A percentile compares a stretch with the other conserved stretches of the same genome.
These are phyloP conservation scores for Xylariaceae sp. DNA, from an alignment of 2,329 filamentous ascomycete species.

Conservation along the genomic window DNA sequence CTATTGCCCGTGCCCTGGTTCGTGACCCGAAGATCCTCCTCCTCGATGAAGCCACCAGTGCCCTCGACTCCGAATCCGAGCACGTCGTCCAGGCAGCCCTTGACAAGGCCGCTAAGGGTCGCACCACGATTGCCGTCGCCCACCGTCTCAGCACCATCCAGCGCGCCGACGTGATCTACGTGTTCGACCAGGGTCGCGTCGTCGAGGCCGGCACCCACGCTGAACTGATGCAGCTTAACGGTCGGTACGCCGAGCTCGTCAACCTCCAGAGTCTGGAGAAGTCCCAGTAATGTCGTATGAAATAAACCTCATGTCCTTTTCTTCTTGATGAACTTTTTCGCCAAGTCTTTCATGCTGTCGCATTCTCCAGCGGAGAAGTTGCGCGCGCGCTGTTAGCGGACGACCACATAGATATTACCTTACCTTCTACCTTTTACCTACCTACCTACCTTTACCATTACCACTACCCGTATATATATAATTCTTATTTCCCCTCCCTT, in stretches of 20 bases:
- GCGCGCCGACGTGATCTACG: slow-evolving; percentile 90
- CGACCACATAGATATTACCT: too few relatives aligned
- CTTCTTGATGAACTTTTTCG: background rate
- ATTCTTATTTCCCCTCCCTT: slow-evolving; percentile 2
- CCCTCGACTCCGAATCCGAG: slow-evolving; percentile 71
- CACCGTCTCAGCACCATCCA: slow-evolving; percentile 90
- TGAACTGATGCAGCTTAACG: slow-evolving; percentile 64
- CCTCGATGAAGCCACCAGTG: slow-evolving; percentile 75
- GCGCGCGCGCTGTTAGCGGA: too few relatives aligned
- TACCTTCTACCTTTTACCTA: background rate
- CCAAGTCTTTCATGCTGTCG: too few relatives aligned
- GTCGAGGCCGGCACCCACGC: slow-evolving; percentile 79
- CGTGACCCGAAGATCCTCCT: slow-evolving; percentile 85
- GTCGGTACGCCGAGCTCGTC: slow-evolving; percentile 72
- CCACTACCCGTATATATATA: background rate
- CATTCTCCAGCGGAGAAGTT: too few relatives aligned
- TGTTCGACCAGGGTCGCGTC: slow-evolving; percentile 86
- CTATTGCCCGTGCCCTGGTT: slow-evolving; percentile 84
- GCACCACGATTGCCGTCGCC: slow-evolving; percentile 90
- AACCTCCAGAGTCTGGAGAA: slow-evolving; percentile 73
- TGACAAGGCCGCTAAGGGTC: slow-evolving; percentile 74
- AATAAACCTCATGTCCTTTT: background rate
- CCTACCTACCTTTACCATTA: background rate
- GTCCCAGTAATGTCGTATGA: slow-evolving; percentile 29
- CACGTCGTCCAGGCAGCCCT: slow-evolving; percentile 76